phyloP scores from a whole-genome alignment of 208 protist genomes.

The Phytomonas sp. region DNA sequence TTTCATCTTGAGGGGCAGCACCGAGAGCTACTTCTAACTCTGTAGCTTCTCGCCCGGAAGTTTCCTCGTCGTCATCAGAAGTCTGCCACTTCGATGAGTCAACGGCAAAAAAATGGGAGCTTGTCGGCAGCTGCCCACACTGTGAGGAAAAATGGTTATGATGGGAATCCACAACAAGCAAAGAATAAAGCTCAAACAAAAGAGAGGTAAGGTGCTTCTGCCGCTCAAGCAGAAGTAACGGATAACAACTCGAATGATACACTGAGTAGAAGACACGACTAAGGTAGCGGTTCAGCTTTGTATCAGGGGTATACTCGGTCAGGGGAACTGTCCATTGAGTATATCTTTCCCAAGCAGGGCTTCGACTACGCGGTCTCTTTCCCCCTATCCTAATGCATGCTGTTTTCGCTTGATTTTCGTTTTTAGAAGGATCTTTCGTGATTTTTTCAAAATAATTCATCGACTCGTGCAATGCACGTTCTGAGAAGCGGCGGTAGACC shows the following conservation, averaged over 20 bases:
- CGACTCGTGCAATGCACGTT: not conserved
- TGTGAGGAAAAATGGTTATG: not conserved
- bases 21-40: not conserved
- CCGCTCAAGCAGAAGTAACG: conserved; percentile 33
- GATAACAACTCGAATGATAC: conserved; percentile 60
- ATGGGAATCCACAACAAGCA: not conserved
- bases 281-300: conserved; percentile 12
- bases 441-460: not conserved
- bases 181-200: conserved; percentile 25
- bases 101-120: not conserved
- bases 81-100: not conserved
- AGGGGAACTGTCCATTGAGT: not conserved
- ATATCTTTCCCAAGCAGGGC: not conserved
- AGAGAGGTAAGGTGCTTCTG: conserved; percentile 34
- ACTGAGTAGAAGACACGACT: conserved; percentile 26
- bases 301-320: not conserved
- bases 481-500: not conserved
- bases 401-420: not conserved
- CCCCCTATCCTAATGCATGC: not conserved
- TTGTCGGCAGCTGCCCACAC: not conserved
- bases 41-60: not conserved
- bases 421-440: not conserved
- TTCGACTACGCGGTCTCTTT: not conserved
- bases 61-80: not conserved
- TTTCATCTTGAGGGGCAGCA: not conserved